Percentiles rank a stretch among this genome's conserved stretches.
Evolutionary conservation across 2,329 filamentous ascomycete species (phyloP).

Genomic region (Talaromyces sp.): DNA sequence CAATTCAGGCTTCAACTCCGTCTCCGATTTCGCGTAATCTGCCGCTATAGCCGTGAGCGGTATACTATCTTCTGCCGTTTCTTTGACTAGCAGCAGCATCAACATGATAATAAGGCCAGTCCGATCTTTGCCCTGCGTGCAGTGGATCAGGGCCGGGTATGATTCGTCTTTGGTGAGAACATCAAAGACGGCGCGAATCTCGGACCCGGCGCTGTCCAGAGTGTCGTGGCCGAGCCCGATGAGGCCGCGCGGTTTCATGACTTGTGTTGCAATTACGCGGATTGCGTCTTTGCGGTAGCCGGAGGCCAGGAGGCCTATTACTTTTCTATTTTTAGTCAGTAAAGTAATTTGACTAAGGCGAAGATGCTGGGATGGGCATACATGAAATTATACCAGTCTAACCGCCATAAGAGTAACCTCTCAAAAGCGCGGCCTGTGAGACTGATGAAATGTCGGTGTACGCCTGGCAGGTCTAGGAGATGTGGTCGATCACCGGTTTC

Average conservation of each 20-base stretch:
- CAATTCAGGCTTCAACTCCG: slow-evolving; percentile 61
- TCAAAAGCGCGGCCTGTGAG: slow-evolving; percentile 74
- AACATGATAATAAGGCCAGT: slow-evolving; percentile 71
- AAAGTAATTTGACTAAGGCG: no score
- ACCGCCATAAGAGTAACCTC: slow-evolving; percentile 62
- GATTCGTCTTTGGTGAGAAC: slow-evolving; percentile 55
- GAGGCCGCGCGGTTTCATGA: slow-evolving; percentile 71
- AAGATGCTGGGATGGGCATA: slow-evolving; percentile 36
- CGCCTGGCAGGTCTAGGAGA: slow-evolving; percentile 61
- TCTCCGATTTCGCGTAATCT: slow-evolving; percentile 69
- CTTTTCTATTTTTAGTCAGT: slow-evolving; percentile 45
- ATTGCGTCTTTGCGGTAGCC: slow-evolving; percentile 70
- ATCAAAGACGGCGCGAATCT: slow-evolving; percentile 69
- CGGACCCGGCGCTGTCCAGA: slow-evolving; percentile 62
- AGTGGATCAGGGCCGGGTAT: slow-evolving; percentile 72
- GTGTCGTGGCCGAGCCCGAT: slow-evolving; percentile 68
- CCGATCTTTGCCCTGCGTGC: slow-evolving; percentile 86
- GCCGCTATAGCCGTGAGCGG: slow-evolving; percentile 61
- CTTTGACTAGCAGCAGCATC: slow-evolving; percentile 45
- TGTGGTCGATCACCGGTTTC: slow-evolving; percentile 54
- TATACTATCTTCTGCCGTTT: slow-evolving; percentile 47
- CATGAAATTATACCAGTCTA: slow-evolving; percentile 67
- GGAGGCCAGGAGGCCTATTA: slow-evolving; percentile 62
- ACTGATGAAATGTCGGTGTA: slow-evolving; percentile 66
- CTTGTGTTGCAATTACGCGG: slow-evolving; percentile 64